These are phyloP conservation scores for Mortierella sp. DNA, from an alignment of 371 early-diverging fungal species.

Conservation along the genomic window DNA sequence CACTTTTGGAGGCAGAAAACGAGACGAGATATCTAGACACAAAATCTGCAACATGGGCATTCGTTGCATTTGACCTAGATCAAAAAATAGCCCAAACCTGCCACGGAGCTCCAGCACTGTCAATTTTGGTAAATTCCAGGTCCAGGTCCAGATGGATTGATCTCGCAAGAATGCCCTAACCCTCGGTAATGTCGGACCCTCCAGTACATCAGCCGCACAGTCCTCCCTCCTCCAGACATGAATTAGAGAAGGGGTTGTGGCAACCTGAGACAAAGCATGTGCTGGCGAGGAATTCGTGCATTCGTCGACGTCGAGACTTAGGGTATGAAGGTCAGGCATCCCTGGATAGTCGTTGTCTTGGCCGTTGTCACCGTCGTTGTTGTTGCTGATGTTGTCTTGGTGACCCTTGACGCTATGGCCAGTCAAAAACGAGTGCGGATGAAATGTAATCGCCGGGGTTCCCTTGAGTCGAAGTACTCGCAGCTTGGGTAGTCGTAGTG, in stretches of 20 bases:
- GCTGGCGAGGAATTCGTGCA: neutral
- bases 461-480: slow-evolving; percentile 4
- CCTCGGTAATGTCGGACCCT: neutral
- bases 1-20: neutral
- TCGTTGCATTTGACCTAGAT: neutral
- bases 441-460: neutral
- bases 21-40: neutral
- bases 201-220: neutral
- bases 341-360: neutral
- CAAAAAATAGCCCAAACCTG: slow-evolving; percentile 7
- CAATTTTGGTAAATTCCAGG: slow-evolving; percentile 10
- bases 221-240: too few relatives aligned
- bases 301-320: neutral
- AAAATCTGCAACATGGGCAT: neutral
- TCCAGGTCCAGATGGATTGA: neutral
- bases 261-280: neutral
- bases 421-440: neutral
- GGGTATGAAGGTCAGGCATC: neutral
- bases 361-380: neutral
- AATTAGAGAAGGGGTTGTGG: neutral
- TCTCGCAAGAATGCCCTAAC: neutral
- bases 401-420: neutral
- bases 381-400: neutral
- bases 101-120: slow-evolving; percentile 10
- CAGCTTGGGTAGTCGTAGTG: neutral